Base-by-base conservation (phyloP, 73 alveolate species). In the Blepharisma japonicum region DNA sequence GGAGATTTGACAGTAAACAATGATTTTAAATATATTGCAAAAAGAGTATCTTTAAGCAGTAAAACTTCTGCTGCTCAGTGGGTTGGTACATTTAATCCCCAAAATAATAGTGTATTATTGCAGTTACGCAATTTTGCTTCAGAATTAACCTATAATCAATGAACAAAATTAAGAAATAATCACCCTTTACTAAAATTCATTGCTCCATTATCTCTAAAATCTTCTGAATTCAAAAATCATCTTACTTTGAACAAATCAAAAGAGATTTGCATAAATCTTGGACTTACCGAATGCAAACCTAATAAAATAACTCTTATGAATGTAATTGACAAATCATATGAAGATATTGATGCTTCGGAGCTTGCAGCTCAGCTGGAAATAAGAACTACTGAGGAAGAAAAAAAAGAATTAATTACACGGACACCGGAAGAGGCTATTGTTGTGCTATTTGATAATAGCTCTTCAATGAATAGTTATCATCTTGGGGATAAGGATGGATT, bases 341-440 rank as follows among this genome's bases (percentile, higher is more conserved):
- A 14, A 25, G 23, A 8, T n/a, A 5, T 61, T 61, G 74, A 61
- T 61, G 23, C 5, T 25, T n/a, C 14, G 2, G 46, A 61, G 47
- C 74, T 61, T 61, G 74, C 74, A 61, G 5, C 48, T 4, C 47
- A n/a, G 2, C 2, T 61, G 11, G 74, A 61, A 61, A 61, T 61
- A 39, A n/a, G 4, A 1, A 61, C 2, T 48, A 4, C 48, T 8
- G 23, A 14, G 14, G 47, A 61, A 61, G 74, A 14, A 25, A 1
- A 39, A 9, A n/a, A 61, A 25, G 74, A 61, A 25, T n/a, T 61
- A 8, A 61, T 61, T 20, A 61, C 74, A 2, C 14, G 74, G 47
- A 61, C 14, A 46, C 91, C 91, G 25, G 87, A 56, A 6, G 91
- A 84, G 56, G 87, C 87, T 6, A 79, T 84, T 50, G 87, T 79